These are phyloP conservation scores for Sanghuangporus weigelae DNA, from an alignment of 1,284 basidiomycete species.

Conservation along the genomic window DNA sequence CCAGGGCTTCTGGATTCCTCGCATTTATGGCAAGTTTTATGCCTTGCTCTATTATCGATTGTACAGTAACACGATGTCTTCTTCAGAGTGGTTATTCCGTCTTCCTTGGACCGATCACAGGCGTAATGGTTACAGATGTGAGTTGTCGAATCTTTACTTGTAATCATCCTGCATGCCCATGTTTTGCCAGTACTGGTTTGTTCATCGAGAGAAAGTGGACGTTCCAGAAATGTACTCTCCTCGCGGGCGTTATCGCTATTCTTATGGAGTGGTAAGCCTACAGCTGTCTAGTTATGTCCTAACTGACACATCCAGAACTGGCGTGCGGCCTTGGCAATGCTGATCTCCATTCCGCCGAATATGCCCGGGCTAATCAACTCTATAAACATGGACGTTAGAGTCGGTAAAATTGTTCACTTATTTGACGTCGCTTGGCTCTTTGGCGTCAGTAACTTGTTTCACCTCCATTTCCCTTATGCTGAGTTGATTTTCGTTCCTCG, in stretches of 20 bases:
- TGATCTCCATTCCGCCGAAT: slow-evolving; percentile 58
- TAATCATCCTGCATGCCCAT: not conserved
- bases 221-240: slow-evolving; percentile 70
- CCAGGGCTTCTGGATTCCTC: slow-evolving; percentile 43
- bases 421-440: slow-evolving; percentile 70
- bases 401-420: slow-evolving; percentile 47
- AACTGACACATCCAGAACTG: slow-evolving; percentile 48
- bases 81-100: slow-evolving; percentile 61
- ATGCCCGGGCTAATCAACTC: slow-evolving; percentile 64
- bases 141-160: slow-evolving; percentile 19
- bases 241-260: slow-evolving; percentile 58
- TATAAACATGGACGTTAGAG: slow-evolving; percentile 52
- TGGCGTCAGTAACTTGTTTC: slow-evolving; percentile 44
- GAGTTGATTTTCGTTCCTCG: not conserved
- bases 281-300: too few species aligned
- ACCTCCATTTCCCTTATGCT: not conserved
- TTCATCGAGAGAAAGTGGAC: slow-evolving; percentile 58
- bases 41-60: not conserved
- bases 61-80: not conserved
- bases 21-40: slow-evolving; percentile 36
- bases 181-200: slow-evolving; percentile 53
- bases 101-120: slow-evolving; percentile 71
- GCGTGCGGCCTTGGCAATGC: slow-evolving; percentile 59
- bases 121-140: slow-evolving; percentile 69
- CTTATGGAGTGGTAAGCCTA: slow-evolving; percentile 52